Evolutionary conservation across 2,329 filamentous ascomycete genomes (phyloP), one percentile per base, ranked within the genome.

Genomic region (Curvularia sp.): DNA sequence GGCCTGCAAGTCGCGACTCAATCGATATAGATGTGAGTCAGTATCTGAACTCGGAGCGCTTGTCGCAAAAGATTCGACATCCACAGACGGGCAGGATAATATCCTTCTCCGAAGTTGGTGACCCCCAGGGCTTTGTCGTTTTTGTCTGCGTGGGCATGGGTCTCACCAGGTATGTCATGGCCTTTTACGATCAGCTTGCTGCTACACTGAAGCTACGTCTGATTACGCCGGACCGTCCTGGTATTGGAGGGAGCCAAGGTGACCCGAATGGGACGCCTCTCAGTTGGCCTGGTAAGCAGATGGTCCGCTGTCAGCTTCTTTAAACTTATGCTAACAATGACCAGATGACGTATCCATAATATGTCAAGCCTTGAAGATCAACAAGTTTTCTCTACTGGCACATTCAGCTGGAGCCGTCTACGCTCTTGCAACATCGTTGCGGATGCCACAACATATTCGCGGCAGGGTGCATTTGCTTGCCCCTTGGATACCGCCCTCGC

Each of bases 111-210:
- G 95, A 99, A 76, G 95, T 99, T 2, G 95, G 95, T 13, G 93
- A 98, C 75, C 88, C 93, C 0, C 87, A 94, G 43, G 95, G 95
- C 1, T 94, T 90, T 65, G 94, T 93, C 2, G 92, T 99, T 1
- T 93, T 99, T 67, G 96, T 95, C 74, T 99, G 95, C 71, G 93
- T 99, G 2, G 95, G 95, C 20, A 99, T 99, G 95, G 95, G 95
- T 0, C 79, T 99, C 69, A 99, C 95, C 10, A 87, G 95, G 77
- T 99, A 95, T 74, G 91, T 99, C 59, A 97, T 92, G 60, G 93
- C 93, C 0, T 99, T 99, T 75, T 99, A 98, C 73, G 95, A 99
- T 75, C 95, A 99, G 76, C 82, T 99, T 53, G 95, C 95, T 2
- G 81, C 91, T 70, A 96, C 93, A 0, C 81, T 99, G 58, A 95